A percentile compares a stretch with the other conserved stretches of the same genome.
Conservation (phyloP, 495 filamentous ascomycete genomes). For the Venustampulla echinocandica region DNA sequence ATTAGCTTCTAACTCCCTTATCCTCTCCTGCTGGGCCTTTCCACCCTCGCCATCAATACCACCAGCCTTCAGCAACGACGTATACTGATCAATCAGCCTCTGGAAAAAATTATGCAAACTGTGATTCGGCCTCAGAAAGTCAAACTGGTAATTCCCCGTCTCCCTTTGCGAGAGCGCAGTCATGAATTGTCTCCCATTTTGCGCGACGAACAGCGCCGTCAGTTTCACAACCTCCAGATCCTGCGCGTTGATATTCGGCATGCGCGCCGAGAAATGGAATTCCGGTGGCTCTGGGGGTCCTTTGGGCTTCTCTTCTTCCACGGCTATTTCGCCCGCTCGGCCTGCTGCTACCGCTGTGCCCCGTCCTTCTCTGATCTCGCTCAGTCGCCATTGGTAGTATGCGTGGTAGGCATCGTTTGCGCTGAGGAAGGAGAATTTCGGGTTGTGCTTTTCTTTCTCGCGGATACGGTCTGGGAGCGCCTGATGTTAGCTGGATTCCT, state of each 20-base stretch:
- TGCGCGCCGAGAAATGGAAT: constrained; percentile 90
- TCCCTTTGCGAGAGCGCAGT: constrained; percentile 81
- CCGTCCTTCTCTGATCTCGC: constrained; percentile 73
- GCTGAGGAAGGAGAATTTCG: constrained; percentile 84
- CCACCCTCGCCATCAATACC: constrained; percentile 58
- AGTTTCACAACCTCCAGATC: constrained; percentile 88
- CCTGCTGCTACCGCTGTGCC: constrained; percentile 76
- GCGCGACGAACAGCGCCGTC: constrained; percentile 85
- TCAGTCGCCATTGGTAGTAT: constrained; percentile 85
- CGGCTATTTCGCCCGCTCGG: constrained; percentile 52
- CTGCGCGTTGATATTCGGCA: constrained; percentile 93
- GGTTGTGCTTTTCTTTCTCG: constrained; percentile 75
- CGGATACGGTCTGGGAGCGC: constrained; percentile 76
- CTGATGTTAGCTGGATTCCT: constrained; percentile 13
- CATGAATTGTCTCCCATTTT: constrained; percentile 83
- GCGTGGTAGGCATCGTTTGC: constrained; percentile 74
- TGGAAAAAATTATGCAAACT: constrained; percentile 92
- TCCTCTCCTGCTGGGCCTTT: constrained; percentile 59
- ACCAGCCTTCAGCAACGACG: constrained; percentile 63
- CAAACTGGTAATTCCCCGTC: constrained; percentile 88
- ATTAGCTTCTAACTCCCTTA: constrained; percentile 69
- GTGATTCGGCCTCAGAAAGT: constrained; percentile 93
- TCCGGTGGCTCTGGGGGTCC: constrained; percentile 82
- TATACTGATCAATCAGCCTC: constrained; percentile 87
- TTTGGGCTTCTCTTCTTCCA: constrained; percentile 57